Percentiles rank a stretch among this genome's conserved stretches.
Evolutionary conservation across 208 protist species (phyloP).

Genomic region (Herpetomonas samuelpessoai): DNA sequence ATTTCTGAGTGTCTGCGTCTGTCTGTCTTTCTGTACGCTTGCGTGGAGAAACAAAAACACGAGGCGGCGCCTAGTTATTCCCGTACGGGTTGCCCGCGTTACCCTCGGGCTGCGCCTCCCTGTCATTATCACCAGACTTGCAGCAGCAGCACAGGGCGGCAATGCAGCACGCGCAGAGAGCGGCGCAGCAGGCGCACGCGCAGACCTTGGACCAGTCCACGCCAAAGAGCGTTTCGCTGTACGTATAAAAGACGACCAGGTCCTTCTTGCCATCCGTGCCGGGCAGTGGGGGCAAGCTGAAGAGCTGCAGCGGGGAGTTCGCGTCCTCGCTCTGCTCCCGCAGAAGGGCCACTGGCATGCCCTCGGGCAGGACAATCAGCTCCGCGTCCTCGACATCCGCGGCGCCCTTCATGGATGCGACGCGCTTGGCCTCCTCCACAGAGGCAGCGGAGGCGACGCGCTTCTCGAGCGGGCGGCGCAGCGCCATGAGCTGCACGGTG

Average conservation of each 20-base stretch:
- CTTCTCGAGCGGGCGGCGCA: neutral
- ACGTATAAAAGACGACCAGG: constrained; percentile 14
- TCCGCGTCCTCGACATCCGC: neutral
- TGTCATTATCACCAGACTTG: neutral
- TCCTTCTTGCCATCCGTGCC: neutral
- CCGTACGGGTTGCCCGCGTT: constrained; percentile 12
- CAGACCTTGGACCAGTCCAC: constrained; percentile 4
- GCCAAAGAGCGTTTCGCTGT: neutral
- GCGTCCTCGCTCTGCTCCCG: neutral
- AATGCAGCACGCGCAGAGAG: constrained; percentile 2
- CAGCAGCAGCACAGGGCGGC: constrained; percentile 11
- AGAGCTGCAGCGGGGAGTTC: neutral
- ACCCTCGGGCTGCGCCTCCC: neutral
- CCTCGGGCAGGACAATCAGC: neutral
- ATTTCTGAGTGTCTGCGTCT: too few relatives aligned
- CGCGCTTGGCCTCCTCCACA: neutral
- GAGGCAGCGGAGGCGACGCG: neutral
- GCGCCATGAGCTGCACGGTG: constrained; percentile 9
- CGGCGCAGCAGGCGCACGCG: constrained; percentile 14
- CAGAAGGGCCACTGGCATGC: neutral
- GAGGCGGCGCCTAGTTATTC: constrained; percentile 3
- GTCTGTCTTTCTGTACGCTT: too few relatives aligned
- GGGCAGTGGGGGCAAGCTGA: neutral
- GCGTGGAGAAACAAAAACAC: too few relatives aligned
- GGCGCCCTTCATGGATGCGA: neutral